Percentiles rank a stretch among this genome's conserved stretches.
These are phyloP conservation scores for Tilletia caries DNA, from an alignment of 1,284 basidiomycete species.

Conservation along the genomic window DNA sequence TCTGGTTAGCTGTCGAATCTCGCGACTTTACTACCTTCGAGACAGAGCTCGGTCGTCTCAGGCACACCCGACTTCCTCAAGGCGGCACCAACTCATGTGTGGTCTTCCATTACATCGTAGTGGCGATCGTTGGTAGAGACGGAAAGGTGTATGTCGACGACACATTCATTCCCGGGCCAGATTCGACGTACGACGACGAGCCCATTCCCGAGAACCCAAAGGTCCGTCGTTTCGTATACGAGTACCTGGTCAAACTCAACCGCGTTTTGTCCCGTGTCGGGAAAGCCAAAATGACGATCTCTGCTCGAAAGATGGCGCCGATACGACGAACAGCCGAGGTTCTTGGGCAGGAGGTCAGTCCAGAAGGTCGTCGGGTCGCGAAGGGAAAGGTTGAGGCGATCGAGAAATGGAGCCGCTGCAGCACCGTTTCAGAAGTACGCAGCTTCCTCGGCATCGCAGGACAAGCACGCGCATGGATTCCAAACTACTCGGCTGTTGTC, in stretches of 20 bases:
- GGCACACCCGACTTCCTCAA: background rate
- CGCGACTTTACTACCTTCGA: background rate
- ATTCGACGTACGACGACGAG: background rate
- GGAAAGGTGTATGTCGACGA: background rate
- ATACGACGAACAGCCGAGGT: background rate
- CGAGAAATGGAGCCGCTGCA: background rate
- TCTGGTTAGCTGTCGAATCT: background rate
- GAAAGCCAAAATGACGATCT: background rate
- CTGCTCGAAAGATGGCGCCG: background rate
- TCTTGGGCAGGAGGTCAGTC: background rate
- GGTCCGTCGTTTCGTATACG: background rate
- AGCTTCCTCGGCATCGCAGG: background rate
- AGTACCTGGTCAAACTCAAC: background rate
- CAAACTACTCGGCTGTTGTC: background rate
- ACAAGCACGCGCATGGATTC: background rate
- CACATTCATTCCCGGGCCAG: background rate
- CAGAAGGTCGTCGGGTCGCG: background rate
- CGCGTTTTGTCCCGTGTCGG: background rate
- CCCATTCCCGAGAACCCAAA: background rate
- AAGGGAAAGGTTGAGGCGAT: background rate
- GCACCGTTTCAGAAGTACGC: background rate
- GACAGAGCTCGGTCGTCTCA: background rate
- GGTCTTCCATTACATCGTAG: background rate
- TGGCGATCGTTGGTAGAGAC: background rate
- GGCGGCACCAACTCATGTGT: background rate